A percentile compares a stretch with the other conserved stretches of the same genome.
Evolutionary conservation across 2,329 filamentous ascomycete genomes (phyloP).

Genomic region (Monosporascus sp.): DNA sequence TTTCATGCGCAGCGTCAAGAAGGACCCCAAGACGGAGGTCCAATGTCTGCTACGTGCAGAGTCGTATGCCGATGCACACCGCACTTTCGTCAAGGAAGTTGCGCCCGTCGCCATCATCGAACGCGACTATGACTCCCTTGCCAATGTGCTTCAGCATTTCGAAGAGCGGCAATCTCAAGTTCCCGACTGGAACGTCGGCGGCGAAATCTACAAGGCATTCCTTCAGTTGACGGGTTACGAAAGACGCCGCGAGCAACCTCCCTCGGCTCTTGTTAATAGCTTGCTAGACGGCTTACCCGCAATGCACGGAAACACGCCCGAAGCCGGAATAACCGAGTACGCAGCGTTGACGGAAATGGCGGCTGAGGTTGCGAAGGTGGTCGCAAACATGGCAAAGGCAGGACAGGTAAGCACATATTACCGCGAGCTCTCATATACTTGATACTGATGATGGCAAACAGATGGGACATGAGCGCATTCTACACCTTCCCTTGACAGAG

Average conservation of each 20-base stretch:
- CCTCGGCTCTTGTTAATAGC: constrained; percentile 47
- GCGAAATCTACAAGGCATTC: constrained; percentile 69
- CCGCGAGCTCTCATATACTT: not conserved
- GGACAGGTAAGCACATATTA: constrained; percentile 22
- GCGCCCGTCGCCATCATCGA: constrained; percentile 79
- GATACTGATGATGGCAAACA: constrained; percentile 16
- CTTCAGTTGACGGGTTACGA: constrained; percentile 43
- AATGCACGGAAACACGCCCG: constrained; percentile 40
- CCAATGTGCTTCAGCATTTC: constrained; percentile 67
- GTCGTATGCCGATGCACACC: constrained; percentile 75
- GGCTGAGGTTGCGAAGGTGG: constrained; percentile 27
- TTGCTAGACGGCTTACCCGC: constrained; percentile 52
- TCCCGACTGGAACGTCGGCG: constrained; percentile 71
- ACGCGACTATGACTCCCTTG: constrained; percentile 68
- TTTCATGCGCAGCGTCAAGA: constrained; percentile 68
- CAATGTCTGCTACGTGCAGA: constrained; percentile 74
- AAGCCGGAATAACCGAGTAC: constrained; percentile 26
- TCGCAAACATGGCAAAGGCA: constrained; percentile 22
- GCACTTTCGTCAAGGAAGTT: constrained; percentile 73
- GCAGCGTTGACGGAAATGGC: constrained; percentile 30
- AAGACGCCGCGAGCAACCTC: constrained; percentile 31
- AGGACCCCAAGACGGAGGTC: constrained; percentile 66
- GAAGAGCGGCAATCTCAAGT: constrained; percentile 56
- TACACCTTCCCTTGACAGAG: constrained; percentile 28
- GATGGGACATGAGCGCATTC: constrained; percentile 26